phyloP scores from a whole-genome alignment of 768 basidiomycete genomes.

The Boletus sensibilis region DNA sequence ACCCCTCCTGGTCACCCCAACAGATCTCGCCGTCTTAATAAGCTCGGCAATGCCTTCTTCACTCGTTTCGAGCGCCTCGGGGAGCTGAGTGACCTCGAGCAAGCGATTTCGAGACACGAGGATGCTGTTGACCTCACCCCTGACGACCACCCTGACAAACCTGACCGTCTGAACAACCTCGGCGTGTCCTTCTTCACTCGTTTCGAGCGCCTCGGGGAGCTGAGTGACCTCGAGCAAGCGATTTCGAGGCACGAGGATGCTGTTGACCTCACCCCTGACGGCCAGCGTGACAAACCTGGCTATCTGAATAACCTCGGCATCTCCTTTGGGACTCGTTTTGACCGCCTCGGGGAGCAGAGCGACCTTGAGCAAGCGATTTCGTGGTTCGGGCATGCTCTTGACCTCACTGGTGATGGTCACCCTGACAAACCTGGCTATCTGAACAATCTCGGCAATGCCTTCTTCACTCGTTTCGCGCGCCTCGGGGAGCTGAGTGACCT shows the following conservation, averaged over 20 bases:
- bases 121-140: neutral
- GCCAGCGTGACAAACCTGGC: neutral
- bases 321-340: too few relatives aligned
- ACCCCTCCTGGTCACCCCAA: too few relatives aligned
- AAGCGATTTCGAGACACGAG: neutral
- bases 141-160: too few relatives aligned
- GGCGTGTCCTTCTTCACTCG: too few relatives aligned
- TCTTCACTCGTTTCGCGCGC: too few relatives aligned
- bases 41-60: too few relatives aligned
- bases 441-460: too few relatives aligned
- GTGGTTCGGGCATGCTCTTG: neutral
- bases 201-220: neutral
- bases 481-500: too few relatives aligned
- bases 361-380: neutral
- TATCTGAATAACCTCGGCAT: too few relatives aligned
- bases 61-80: conserved; percentile 3
- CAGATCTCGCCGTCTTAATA: too few relatives aligned
- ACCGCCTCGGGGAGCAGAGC: too few relatives aligned
- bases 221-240: neutral
- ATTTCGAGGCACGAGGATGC: neutral
- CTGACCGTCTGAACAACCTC: too few relatives aligned
- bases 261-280: neutral
- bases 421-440: neutral
- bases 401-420: neutral
- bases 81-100: neutral